A percentile compares a stretch with the other conserved stretches of the same genome.
Conservation (phyloP, 1,284 basidiomycete species). For the Fomitopsis schrenkii region DNA sequence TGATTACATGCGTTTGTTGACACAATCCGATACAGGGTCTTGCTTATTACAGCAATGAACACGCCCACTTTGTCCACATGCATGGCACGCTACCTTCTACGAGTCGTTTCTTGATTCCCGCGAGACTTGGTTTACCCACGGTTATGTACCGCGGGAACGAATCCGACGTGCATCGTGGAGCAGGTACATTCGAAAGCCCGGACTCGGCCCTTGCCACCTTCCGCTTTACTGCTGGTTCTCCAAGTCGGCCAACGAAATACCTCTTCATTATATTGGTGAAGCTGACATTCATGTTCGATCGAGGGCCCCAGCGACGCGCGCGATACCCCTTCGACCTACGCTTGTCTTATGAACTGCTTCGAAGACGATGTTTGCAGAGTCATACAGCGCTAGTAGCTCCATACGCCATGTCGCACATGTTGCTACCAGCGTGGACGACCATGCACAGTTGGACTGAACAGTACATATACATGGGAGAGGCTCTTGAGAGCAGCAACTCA, state of each 20-base stretch:
- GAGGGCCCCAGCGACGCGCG: neutral
- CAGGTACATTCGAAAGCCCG: neutral
- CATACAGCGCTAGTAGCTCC: neutral
- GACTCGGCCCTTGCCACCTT: neutral
- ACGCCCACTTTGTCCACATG: too few relatives aligned
- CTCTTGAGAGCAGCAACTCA: neutral
- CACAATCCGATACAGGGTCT: neutral
- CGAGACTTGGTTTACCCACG: neutral
- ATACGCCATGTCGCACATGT: neutral
- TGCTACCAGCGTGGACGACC: neutral
- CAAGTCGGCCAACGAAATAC: neutral
- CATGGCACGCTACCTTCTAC: too few relatives aligned
- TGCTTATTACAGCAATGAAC: neutral
- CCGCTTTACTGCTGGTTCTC: neutral
- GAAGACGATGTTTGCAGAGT: neutral
- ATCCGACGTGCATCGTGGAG: neutral
- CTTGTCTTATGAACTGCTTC: constrained; percentile 4
- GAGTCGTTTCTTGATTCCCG: neutral
- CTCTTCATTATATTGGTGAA: neutral
- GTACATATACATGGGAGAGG: neutral
- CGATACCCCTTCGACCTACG: neutral
- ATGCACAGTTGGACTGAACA: neutral
- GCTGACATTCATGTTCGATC: neutral
- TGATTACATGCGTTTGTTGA: neutral
- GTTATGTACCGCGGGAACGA: neutral